Evolutionary conservation across 768 basidiomycete genomes (phyloP).

Genomic region (Lentinula lateritia): DNA sequence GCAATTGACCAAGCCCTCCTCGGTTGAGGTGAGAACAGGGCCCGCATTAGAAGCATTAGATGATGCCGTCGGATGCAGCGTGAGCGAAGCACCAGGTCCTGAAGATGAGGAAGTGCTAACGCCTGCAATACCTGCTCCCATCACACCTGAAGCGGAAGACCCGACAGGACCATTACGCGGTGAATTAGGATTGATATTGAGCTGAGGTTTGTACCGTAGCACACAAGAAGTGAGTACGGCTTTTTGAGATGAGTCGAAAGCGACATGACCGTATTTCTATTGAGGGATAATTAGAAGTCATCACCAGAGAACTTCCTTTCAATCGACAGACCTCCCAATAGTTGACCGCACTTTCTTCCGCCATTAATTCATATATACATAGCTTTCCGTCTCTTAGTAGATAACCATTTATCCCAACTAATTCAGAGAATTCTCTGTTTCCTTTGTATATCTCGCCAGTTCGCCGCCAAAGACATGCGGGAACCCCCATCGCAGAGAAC

Average conservation of each 20-base stretch:
- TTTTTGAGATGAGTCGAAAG: conserved; percentile 88
- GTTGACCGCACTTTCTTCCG: conserved; percentile 93
- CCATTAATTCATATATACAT: conserved; percentile 98
- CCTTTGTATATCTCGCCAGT: conserved; percentile 99
- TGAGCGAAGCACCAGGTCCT: conserved; percentile 4
- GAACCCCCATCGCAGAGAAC: conserved; percentile 93
- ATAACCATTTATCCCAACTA: conserved; percentile 81
- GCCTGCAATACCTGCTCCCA: conserved; percentile 1
- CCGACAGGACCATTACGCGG: background rate
- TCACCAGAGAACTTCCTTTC: background rate
- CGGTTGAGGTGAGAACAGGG: conserved; percentile 26
- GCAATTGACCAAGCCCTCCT: conserved; percentile 78
- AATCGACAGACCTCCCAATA: conserved; percentile 79
- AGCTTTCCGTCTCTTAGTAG: conserved; percentile 91
- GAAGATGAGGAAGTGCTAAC: conserved; percentile 5
- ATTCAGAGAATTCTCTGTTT: conserved; percentile 90
- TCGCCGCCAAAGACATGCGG: conserved; percentile 92
- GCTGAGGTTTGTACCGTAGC: conserved; percentile 68
- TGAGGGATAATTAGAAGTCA: background rate
- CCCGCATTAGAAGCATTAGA: conserved; percentile 6
- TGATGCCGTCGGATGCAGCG: conserved; percentile 9
- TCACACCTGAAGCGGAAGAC: background rate
- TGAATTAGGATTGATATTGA: conserved; percentile 25
- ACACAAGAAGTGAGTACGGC: conserved; percentile 92
- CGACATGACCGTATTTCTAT: conserved; percentile 92